Conservation (phyloP, 371 early-diverging fungal genomes). For the Mucor piriformis region DNA sequence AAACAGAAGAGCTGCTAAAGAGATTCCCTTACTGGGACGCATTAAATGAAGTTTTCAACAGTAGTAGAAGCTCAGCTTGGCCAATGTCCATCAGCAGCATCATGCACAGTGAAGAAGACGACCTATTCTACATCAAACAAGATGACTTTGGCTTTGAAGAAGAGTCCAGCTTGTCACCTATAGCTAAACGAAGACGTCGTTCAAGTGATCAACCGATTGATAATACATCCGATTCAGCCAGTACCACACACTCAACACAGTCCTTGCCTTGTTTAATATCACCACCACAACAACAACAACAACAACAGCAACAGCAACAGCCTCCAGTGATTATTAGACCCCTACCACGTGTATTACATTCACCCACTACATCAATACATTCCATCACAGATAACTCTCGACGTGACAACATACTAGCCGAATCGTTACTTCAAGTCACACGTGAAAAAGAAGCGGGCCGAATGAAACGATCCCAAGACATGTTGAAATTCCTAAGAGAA, state of each 20-base stretch:
- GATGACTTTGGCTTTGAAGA: slow-evolving; percentile 23
- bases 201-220: slow-evolving; percentile 25
- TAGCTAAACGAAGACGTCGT: slow-evolving; percentile 24
- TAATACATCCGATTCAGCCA: slow-evolving; percentile 18
- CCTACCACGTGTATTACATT: slow-evolving; percentile 28
- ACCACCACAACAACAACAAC: no score
- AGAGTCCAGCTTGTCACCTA: not conserved
- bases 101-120: slow-evolving; percentile 34
- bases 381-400: not conserved
- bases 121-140: slow-evolving; percentile 26
- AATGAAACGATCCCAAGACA: slow-evolving; percentile 49
- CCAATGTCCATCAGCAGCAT: slow-evolving; percentile 53
- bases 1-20: slow-evolving; percentile 48
- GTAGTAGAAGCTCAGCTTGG: slow-evolving; percentile 28
- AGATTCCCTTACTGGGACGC: slow-evolving; percentile 55
- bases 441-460: slow-evolving; percentile 48
- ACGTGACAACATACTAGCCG: slow-evolving; percentile 29
- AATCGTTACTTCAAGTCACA: slow-evolving; percentile 41
- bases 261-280: slow-evolving; percentile 21
- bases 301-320: not conserved
- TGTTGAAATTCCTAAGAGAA: slow-evolving; percentile 45
- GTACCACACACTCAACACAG: slow-evolving; percentile 24
- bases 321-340: slow-evolving; percentile 28
- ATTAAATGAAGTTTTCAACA: slow-evolving; percentile 41
- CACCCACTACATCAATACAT: slow-evolving; percentile 11